Percentiles rank a stretch among this genome's conserved stretches.
Evolutionary conservation across 31 red algal species (phyloP).

Genomic region (Pterothamnion heteromorphum): DNA sequence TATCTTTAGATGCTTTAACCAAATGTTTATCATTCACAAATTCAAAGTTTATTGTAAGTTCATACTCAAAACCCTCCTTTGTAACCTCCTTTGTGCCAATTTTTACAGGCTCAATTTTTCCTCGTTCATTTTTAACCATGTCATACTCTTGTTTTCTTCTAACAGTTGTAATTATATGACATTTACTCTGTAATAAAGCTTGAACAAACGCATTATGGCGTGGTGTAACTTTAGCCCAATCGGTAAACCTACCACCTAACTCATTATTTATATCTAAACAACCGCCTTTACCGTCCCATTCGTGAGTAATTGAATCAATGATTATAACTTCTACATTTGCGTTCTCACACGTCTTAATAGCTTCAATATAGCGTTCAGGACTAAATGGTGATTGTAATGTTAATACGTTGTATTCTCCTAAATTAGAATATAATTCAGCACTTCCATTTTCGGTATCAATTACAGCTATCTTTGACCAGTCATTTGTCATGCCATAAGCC

Average conservation of each 20-base stretch:
- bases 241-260: neutral
- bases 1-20: neutral
- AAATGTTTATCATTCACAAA: neutral
- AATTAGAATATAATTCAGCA: constrained; percentile 9
- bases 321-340: constrained; percentile 1
- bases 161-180: neutral
- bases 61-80: neutral
- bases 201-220: neutral
- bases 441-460: constrained; percentile 4
- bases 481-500: neutral
- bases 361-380: constrained; percentile 11
- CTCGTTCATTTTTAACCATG: neutral
- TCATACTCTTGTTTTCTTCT: neutral
- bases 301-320: neutral
- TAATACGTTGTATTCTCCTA: constrained; percentile 7
- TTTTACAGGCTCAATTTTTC: neutral
- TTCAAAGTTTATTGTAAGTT: neutral
- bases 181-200: neutral
- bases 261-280: neutral
- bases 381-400: neutral
- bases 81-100: neutral
- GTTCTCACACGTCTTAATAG: neutral
- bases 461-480: neutral
- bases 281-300: neutral
- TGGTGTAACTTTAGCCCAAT: neutral